These are phyloP conservation scores for Solanum clarkiae DNA, from an alignment of 257 asterid species.

Conservation along the genomic window DNA sequence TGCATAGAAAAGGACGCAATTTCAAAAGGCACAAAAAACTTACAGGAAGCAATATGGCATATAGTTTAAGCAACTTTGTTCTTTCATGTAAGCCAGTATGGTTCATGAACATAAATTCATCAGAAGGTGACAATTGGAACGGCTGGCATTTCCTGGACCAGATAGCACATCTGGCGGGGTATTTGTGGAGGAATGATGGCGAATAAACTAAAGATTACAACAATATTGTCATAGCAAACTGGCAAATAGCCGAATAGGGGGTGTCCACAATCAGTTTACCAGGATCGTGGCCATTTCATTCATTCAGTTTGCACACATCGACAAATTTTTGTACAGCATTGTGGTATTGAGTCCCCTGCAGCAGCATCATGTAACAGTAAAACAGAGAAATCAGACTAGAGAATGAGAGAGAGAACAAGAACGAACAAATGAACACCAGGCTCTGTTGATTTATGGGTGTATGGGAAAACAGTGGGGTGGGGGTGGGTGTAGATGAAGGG, in stretches of 20 bases:
- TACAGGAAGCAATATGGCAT: not conserved
- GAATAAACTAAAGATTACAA: not conserved
- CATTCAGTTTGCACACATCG: constrained; percentile 75
- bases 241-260: not conserved
- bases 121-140: not conserved
- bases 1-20: not conserved
- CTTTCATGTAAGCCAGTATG: not conserved
- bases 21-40: not conserved
- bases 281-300: constrained; percentile 11
- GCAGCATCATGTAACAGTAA: not conserved
- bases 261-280: not conserved
- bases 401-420: not conserved
- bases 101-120: not conserved
- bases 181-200: not conserved
- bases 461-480: not conserved
- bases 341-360: constrained; percentile 87
- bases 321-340: constrained; percentile 86
- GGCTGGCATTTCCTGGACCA: not conserved
- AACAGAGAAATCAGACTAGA: not conserved
- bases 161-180: not conserved
- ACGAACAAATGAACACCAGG: not conserved
- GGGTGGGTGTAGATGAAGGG: too few relatives aligned
- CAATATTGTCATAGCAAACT: not conserved
- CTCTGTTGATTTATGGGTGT: not conserved
- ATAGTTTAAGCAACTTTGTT: not conserved